phyloP scores from a whole-genome alignment of 73 alveolate species.

The Paramecium bursaria region DNA sequence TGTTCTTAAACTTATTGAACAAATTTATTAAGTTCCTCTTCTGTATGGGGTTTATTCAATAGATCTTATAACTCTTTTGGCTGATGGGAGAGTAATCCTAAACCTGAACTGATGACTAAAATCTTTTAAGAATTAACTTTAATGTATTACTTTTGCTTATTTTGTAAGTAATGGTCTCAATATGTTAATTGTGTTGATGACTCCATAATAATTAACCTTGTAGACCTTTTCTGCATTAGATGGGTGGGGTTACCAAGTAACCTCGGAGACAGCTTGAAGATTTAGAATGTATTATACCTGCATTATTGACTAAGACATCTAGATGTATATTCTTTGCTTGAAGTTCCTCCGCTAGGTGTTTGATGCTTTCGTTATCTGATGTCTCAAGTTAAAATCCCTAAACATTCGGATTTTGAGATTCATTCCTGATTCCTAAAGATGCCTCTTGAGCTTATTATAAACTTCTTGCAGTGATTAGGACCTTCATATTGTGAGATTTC shows the following conservation, averaged over 20 bases:
- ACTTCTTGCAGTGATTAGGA: slow-evolving; percentile 70
- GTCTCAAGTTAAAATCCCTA: slow-evolving; percentile 60
- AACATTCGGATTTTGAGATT: slow-evolving; percentile 42
- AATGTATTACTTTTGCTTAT: slow-evolving; percentile 46
- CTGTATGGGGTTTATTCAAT: neutral
- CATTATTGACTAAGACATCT: slow-evolving; percentile 75
- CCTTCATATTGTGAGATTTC: slow-evolving; percentile 32
- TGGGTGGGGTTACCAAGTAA: no score
- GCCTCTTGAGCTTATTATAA: slow-evolving; percentile 48
- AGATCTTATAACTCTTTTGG: slow-evolving; percentile 9
- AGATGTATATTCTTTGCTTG: slow-evolving; percentile 16
- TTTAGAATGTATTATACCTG: no score
- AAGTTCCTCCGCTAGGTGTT: slow-evolving; percentile 45
- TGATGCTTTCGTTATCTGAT: slow-evolving; percentile 29
- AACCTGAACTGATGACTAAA: neutral
- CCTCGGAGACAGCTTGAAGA: no score
- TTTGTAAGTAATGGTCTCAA: neutral
- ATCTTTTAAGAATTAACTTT: no score
- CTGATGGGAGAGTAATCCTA: neutral
- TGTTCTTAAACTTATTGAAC: neutral
- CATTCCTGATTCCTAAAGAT: neutral
- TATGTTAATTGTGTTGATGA: neutral
- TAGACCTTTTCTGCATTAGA: no score
- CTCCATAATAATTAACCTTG: neutral
- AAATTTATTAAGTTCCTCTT: neutral